Evolutionary conservation across 768 basidiomycete genomes (phyloP), one percentile per base, ranked within the genome.

Genomic region (Russula sp.): DNA sequence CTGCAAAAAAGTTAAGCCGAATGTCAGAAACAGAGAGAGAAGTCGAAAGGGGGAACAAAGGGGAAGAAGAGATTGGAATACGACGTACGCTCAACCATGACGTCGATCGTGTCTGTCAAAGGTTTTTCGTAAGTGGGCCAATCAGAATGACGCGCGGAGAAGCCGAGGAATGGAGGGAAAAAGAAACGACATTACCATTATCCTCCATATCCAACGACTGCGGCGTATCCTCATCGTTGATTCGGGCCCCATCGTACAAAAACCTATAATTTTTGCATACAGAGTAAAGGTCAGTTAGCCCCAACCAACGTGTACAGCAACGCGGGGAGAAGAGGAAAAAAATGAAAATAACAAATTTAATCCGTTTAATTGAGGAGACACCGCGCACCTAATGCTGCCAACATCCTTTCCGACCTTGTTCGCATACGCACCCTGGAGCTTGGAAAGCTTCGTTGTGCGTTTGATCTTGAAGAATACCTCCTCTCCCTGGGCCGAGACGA

Each of bases 391-490:
- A 72, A 97, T 94, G 72, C 87, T 90, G 68, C 73, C 69, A 22
- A 93, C 88, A 68, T 95, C 92, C 75, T 94, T 94, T 63, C 94
- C 94, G 18, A 96, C 92, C 72, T 94, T 94, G 73, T 80, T 85
- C 61, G 94, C 94, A 76, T 97, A 97, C 50, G 94, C 94, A 65
- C 85, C 90, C 74, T 94, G 91, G 28, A 96, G 83, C 79, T 96
- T 97, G 81, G 86, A 90, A 70, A 97, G 77, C 79, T 89, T 94
- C 50, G 94, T 95, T 76, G 83, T 90, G 72, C 89, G 85, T 79
- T 95, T 97, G 78, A 97, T 95, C 83, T 97, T 96, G 83, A 97
- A 97, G 77, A 90, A 96, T 30, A 96, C 91, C 74, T 95, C 93
- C 38, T 94, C 91, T 62, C 91, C 92, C 14, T 78, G 74, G 42